phyloP scores from a whole-genome alignment of 2,329 filamentous ascomycete species.

The Sporothrix brasiliensis region DNA sequence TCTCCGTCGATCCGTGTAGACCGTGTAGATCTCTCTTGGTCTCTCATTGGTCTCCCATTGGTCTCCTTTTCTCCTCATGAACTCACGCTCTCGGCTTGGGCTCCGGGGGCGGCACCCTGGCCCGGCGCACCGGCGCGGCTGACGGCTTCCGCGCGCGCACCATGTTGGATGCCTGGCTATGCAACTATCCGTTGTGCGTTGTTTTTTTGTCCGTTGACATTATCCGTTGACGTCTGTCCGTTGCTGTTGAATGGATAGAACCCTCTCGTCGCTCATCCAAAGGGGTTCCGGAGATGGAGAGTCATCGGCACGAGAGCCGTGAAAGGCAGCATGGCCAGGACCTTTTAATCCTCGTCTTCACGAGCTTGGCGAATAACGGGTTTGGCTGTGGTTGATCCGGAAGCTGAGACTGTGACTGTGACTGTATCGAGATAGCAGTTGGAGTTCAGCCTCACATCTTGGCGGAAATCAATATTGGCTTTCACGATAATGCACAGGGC shows the following conservation, averaged over 20 bases:
- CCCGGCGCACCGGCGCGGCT: slow-evolving; percentile 13
- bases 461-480: not conserved
- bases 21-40: too few relatives aligned
- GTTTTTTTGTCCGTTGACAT: not conserved
- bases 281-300: not conserved
- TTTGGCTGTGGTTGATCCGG: too few relatives aligned
- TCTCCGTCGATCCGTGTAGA: too few relatives aligned
- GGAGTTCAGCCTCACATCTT: slow-evolving; percentile 19
- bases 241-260: not conserved
- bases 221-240: not conserved
- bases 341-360: too few relatives aligned
- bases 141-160: slow-evolving; percentile 23
- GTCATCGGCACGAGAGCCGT: not conserved
- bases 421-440: not conserved
- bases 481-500: not conserved
- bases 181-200: not conserved
- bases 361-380: too few relatives aligned
- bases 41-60: not conserved
- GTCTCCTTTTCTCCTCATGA: not conserved
- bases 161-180: not conserved
- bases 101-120: slow-evolving; percentile 20
- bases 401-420: too few relatives aligned
- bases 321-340: too few relatives aligned
- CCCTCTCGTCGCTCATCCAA: not conserved
- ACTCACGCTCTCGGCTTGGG: slow-evolving; percentile 32